Evolutionary conservation across 805 yeast genomes (phyloP), one percentile per base, ranked within the genome.

Genomic region (Myxozyma lipomycoides): DNA sequence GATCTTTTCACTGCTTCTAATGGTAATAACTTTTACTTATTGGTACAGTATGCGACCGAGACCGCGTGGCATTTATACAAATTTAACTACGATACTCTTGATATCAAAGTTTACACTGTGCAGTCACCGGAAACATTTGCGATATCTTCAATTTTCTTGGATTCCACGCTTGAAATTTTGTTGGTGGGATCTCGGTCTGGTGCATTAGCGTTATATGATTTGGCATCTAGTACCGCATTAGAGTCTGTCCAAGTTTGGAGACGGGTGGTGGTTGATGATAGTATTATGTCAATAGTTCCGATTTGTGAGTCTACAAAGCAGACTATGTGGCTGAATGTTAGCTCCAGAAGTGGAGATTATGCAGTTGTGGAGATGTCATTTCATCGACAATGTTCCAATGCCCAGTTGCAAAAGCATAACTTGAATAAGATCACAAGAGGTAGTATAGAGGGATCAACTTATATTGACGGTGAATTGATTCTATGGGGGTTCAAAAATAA

Each of bases 401-500:
- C 44, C 12, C n/a, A n/a, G n/a, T n/a, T n/a, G n/a, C n/a, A n/a
- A n/a, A n/a, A n/a, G n/a, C n/a, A n/a, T n/a, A n/a, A n/a, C n/a
- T n/a, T n/a, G n/a, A 87, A 86, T 64, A 80, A 79, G 59, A 67
- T 85, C 5, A 76, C 86, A 34, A 78, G 80, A 55, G 96, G 96
- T 0, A 84, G 84, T 53, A 68, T 91, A 10, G 97, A 91, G 66
- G 95, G 96, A 0, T 79, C 49, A 45, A 22, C 44, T 15, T 25
- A 47, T n/a, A 38, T 54, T 2, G 43, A 65, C 9, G 60, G 74
- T 9, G 81, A 81, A 38, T 67, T 83, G 35, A 66, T 85, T 1
- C 67, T 86, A 2, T 86, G 79, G 65, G 98, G 98, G 1, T 91
- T 93, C 73, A 80, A 82, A 59, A 86, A 93, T 1, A 83, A 83